Evolutionary conservation across 345 rosid genomes (phyloP).

Genomic region (Noccaea bulbosa): DNA sequence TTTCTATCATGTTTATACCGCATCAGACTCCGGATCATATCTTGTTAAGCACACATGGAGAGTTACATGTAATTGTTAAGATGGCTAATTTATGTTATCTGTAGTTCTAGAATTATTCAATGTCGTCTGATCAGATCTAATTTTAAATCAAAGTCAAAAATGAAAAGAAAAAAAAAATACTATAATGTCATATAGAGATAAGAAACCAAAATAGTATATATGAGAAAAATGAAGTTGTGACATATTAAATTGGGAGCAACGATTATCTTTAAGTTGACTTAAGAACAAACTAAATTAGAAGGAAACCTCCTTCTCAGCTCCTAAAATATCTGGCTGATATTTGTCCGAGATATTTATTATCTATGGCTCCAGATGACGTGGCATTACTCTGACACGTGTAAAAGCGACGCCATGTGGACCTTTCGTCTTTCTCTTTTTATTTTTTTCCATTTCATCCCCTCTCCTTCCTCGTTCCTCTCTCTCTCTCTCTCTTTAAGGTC

Average conservation of each 20-base stretch:
- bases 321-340: conserved; percentile 53
- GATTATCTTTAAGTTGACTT: conserved; percentile 11
- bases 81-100: background rate
- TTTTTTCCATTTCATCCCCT: background rate
- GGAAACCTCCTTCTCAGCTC: conserved; percentile 12
- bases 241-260: background rate
- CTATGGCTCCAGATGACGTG: conserved; percentile 45
- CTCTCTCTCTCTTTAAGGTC: conserved; percentile 10
- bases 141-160: background rate
- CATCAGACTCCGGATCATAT: too few species aligned
- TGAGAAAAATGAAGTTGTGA: background rate
- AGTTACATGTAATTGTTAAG: background rate
- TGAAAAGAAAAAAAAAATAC: too few species aligned
- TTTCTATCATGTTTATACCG: too few species aligned
- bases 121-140: conserved; percentile 20
- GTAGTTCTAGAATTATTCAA: conserved; percentile 9
- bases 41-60: too few species aligned
- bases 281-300: background rate
- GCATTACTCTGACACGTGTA: conserved; percentile 52
- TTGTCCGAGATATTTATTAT: conserved; percentile 61
- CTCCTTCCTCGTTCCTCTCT: background rate
- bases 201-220: background rate
- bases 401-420: conserved; percentile 72
- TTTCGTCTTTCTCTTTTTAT: conserved; percentile 24
- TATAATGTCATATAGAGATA: background rate